phyloP scores from a whole-genome alignment of 352 stramenopile species.

The Pythium rhizo-oryzae region DNA sequence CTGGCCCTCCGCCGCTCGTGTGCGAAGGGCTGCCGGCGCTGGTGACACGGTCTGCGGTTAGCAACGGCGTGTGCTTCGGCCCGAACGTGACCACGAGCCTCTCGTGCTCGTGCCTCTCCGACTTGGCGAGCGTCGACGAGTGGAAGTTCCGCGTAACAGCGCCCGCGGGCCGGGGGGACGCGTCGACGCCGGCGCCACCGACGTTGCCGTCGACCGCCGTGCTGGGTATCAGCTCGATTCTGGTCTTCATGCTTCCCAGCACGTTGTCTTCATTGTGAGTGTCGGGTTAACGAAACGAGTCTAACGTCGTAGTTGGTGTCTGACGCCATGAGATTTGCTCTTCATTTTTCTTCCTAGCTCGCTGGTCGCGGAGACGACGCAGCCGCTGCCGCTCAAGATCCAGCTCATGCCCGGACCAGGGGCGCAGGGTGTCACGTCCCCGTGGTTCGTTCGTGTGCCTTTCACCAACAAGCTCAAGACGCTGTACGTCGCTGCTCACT shows the following conservation, averaged over 20 bases:
- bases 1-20: background rate
- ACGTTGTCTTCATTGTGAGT: slow-evolving; percentile 17
- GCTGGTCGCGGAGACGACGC: slow-evolving; percentile 7
- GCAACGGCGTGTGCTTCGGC: slow-evolving; percentile 21
- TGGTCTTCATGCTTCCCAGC: slow-evolving; percentile 10
- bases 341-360: slow-evolving; percentile 2
- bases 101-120: slow-evolving; percentile 17
- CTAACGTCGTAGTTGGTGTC: background rate
- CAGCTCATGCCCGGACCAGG: background rate
- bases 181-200: background rate
- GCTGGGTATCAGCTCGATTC: slow-evolving; percentile 11
- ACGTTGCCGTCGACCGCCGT: background rate
- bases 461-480: slow-evolving; percentile 11
- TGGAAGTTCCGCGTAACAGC: slow-evolving; percentile 14
- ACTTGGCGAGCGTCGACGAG: background rate
- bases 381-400: slow-evolving; percentile 14
- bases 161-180: background rate
- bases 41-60: background rate
- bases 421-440: background rate
- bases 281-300: background rate
- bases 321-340: too few relatives aligned
- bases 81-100: slow-evolving; percentile 14
- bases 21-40: slow-evolving; percentile 17
- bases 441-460: slow-evolving; percentile 6
- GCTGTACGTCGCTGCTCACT: background rate